Base-by-base conservation (phyloP, 2,329 filamentous ascomycete species). In the Colletotrichum lupini region DNA sequence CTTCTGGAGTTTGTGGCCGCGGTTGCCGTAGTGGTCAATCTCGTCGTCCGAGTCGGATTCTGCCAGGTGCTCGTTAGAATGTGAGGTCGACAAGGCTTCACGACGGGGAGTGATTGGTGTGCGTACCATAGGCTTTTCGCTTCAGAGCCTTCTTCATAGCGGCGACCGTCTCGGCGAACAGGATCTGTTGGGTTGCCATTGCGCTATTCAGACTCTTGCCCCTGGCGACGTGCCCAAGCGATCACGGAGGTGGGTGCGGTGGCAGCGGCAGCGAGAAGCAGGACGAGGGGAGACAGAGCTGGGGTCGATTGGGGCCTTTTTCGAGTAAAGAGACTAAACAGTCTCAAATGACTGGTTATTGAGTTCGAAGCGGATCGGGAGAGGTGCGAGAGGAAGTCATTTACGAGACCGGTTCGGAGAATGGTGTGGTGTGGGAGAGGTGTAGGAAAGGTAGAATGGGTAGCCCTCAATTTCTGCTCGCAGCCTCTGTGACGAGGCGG, bases 41-140 rank as follows among this genome's bases (percentile, higher is more conserved):
- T 91, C 89, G 73, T 92, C 91, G 81, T 96, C 94, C 72, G 93
- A 94, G 80, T 95, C 94, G 77, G 92, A 94, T 75, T 94, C 94
- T 95, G 82, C 52, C 69, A 67, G 49, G 52, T 72, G 19, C 57
- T 59, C 35, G 72, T 74, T 57, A 72, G 68, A 56, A 63, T 22
- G 62, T 32, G 37, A 24, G 26, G 28, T 32, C 67, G 49, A 35
- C 26, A 49, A 57, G 28, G 28, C 30, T 24, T 24, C 26, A 63
- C 26, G 42, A 32, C 30, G 52, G 16, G 19, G 30, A 19, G 53
- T 30, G 42, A 53, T 19, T 56, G 8, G 37, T 24, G 35, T 42
- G 66, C 81, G 75, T 82, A 92, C 91, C 91, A 71, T 91, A 91
- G 76, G 88, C 85, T 81, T 89, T 91, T 75, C 91, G 84, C 80